phyloP scores from a whole-genome alignment of 345 rosid genomes.

The Lepidium aucheri region DNA sequence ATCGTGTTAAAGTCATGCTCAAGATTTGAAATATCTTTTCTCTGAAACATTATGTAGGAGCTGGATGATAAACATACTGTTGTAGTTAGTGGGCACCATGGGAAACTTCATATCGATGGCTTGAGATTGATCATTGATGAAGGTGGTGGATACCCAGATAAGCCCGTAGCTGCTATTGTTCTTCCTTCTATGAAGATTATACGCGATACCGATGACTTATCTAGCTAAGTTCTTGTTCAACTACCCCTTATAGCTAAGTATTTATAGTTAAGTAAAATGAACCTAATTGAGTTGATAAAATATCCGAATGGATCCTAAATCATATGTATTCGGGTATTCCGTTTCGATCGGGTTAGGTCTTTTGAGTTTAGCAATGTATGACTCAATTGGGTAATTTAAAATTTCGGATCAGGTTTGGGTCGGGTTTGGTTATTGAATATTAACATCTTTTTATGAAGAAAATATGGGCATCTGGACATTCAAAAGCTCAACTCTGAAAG shows the following conservation, averaged over 20 bases:
- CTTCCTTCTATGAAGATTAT: slow-evolving; percentile 65
- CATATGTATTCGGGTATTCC: too few species aligned
- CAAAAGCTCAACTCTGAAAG: neutral
- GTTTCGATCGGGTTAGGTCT: too few species aligned
- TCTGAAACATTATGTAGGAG: neutral
- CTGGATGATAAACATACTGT: slow-evolving; percentile 38
- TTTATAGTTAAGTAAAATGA: too few species aligned
- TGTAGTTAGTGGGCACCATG: slow-evolving; percentile 80
- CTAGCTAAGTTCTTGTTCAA: slow-evolving; percentile 10
- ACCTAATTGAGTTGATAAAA: too few species aligned
- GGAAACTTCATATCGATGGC: slow-evolving; percentile 69
- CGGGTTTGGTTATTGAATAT: too few species aligned
- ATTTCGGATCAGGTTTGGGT: too few species aligned
- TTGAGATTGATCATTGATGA: slow-evolving; percentile 78
- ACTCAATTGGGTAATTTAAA: too few species aligned
- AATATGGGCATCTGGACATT: neutral
- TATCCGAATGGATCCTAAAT: too few species aligned
- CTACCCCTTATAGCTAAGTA: neutral
- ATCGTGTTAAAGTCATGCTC: neutral
- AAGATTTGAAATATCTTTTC: neutral
- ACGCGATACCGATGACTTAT: slow-evolving; percentile 43
- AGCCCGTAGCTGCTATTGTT: slow-evolving; percentile 70
- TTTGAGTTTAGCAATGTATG: too few species aligned
- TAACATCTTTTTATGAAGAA: too few species aligned
- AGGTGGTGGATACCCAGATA: slow-evolving; percentile 61